Conservation (phyloP, 441 rosid species). For the California macrophylla region DNA sequence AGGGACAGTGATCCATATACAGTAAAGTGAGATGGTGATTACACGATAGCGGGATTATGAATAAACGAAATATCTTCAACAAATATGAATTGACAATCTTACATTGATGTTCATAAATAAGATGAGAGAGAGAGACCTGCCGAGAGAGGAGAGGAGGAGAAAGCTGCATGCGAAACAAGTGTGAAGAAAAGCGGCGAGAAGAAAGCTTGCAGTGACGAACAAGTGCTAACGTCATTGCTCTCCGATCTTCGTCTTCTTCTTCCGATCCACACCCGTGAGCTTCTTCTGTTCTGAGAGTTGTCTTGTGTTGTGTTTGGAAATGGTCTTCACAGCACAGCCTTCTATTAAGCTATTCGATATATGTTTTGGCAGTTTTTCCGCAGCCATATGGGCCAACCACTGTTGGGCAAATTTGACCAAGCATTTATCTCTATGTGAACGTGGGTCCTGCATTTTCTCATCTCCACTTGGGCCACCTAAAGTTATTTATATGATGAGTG, state of each 20-base stretch:
- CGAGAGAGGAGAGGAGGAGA: slow-evolving; percentile 32
- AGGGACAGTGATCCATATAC: neutral
- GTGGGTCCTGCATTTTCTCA: too few species aligned
- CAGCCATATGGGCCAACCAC: neutral
- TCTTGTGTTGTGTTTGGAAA: too few species aligned
- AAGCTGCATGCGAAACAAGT: slow-evolving; percentile 25
- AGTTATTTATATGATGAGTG: too few species aligned
- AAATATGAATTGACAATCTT: neutral
- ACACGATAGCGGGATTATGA: neutral
- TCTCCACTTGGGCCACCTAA: too few species aligned
- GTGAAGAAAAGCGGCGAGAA: slow-evolving; percentile 18
- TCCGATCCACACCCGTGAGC: neutral
- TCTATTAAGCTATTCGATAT: too few species aligned
- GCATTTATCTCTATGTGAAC: too few species aligned
- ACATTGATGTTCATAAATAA: neutral
- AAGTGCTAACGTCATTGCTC: neutral
- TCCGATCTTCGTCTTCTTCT: neutral
- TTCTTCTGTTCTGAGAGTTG: too few species aligned
- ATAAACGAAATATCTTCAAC: neutral
- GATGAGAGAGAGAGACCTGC: slow-evolving; percentile 22
- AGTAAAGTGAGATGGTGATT: neutral
- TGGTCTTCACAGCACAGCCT: neutral
- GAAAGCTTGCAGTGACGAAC: slow-evolving; percentile 22
- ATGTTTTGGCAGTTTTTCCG: neutral
- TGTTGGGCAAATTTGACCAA: neutral